phyloP scores from a whole-genome alignment of 2,329 filamentous ascomycete species.

The Phyllosticta capitalensis region DNA sequence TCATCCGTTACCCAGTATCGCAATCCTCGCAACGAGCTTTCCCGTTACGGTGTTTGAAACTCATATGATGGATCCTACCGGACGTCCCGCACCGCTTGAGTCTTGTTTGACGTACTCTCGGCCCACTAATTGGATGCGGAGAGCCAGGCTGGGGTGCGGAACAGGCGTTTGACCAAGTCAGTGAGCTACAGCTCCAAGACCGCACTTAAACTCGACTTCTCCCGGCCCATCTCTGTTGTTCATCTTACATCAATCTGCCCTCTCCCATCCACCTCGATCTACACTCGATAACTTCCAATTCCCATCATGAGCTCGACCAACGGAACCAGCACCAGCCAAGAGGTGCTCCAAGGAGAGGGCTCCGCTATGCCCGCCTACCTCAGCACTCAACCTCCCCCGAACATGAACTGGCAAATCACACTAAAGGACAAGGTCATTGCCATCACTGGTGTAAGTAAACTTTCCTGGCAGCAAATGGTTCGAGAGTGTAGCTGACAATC shows the following conservation, averaged over 20 bases:
- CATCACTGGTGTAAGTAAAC: constrained; percentile 22
- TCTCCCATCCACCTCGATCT: not conserved
- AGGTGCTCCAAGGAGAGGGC: constrained; percentile 3
- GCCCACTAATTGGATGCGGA: not conserved
- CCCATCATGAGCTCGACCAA: constrained; percentile 1
- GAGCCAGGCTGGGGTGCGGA: not conserved
- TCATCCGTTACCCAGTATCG: not conserved
- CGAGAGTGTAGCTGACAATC: not conserved
- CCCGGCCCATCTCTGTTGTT: not conserved
- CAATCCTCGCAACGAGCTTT: not conserved
- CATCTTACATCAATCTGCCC: not conserved
- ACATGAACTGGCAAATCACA: constrained; percentile 38
- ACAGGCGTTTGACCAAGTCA: not conserved
- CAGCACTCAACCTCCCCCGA: constrained; percentile 34
- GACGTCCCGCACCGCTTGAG: not conserved
- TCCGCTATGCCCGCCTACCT: constrained; percentile 26
- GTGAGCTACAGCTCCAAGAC: too few relatives aligned
- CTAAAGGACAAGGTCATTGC: constrained; percentile 34
- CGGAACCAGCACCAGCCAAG: not conserved
- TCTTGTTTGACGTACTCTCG: not conserved
- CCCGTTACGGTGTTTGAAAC: not conserved
- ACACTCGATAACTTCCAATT: not conserved
- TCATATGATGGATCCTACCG: not conserved
- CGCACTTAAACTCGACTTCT: not conserved
- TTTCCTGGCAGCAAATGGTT: not conserved